Percentiles rank a stretch among this genome's conserved stretches.
Evolutionary conservation across 352 stramenopile genomes (phyloP).

Genomic region (Achlya hypogyna): DNA sequence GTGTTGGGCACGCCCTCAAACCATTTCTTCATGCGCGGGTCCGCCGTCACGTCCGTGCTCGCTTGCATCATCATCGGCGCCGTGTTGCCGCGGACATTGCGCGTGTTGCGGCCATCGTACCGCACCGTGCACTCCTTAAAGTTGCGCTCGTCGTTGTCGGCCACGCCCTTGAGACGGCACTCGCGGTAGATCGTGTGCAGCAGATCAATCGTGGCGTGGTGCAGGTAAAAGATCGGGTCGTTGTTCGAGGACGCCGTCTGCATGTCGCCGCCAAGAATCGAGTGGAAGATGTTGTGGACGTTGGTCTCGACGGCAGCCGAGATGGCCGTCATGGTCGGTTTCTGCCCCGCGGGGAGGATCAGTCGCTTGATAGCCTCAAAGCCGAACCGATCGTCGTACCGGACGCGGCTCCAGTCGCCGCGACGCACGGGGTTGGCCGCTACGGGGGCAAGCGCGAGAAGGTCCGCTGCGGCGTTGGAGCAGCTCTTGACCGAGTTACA

Average conservation of each 20-base stretch:
- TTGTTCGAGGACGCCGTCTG: background rate
- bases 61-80: constrained; percentile 33
- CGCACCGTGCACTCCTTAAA: constrained; percentile 28
- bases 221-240: constrained; percentile 19
- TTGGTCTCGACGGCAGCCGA: background rate
- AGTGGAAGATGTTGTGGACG: constrained; percentile 15
- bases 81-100: constrained; percentile 30
- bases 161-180: constrained; percentile 41
- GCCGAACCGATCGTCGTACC: background rate
- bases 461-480: background rate
- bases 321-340: background rate
- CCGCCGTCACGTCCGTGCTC: constrained; percentile 31
- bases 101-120: background rate
- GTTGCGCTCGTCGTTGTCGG: constrained; percentile 34
- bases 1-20: constrained; percentile 44
- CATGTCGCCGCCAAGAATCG: background rate
- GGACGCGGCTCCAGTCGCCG: background rate
- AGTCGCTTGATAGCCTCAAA: constrained; percentile 5
- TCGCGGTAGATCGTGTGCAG: constrained; percentile 55
- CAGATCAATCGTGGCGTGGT: constrained; percentile 45
- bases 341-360: background rate
- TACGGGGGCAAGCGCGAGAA: background rate
- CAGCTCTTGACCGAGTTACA: constrained; percentile 3
- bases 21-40: constrained; percentile 55
- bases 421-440: constrained; percentile 15